Evolutionary conservation across 1,139 yeast genomes (phyloP).

Genomic region (Pichia sp.): DNA sequence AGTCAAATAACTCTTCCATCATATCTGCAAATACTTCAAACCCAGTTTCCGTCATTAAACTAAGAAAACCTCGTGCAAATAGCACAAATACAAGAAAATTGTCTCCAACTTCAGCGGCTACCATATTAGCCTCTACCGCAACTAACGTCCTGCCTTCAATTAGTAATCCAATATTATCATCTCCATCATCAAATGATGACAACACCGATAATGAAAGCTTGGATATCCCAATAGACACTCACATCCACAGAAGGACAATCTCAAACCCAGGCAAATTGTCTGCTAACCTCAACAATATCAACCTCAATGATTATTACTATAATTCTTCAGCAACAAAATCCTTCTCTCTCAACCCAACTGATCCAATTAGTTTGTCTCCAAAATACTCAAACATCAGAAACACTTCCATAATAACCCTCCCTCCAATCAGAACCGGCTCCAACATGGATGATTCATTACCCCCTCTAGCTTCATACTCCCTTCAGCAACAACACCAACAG

Average conservation of each 20-base stretch:
- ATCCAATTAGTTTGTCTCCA: conserved; percentile 1
- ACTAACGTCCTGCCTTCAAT: not conserved
- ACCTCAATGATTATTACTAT: not conserved
- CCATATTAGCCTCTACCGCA: too few relatives aligned
- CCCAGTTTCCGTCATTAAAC: too few relatives aligned
- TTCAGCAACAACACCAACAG: too few relatives aligned
- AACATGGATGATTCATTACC: conserved; percentile 3
- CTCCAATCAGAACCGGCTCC: conserved; percentile 12
- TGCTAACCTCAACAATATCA: not conserved
- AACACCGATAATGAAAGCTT: not conserved
- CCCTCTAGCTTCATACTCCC: conserved; percentile 17
- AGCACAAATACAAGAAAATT: conserved; percentile 1
- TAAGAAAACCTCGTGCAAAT: too few relatives aligned
- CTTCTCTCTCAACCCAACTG: too few relatives aligned
- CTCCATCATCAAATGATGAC: not conserved
- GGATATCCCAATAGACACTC: not conserved
- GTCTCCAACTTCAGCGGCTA: too few relatives aligned
- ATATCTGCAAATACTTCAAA: too few relatives aligned
- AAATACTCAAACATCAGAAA: conserved; percentile 2
- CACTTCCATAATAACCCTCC: conserved; percentile 8
- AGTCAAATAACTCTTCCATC: too few relatives aligned
- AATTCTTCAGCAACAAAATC: not conserved
- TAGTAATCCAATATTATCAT: not conserved
- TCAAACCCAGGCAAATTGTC: conserved; percentile 1
- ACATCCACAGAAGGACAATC: not conserved